A percentile compares a stretch with the other conserved stretches of the same genome.
Conservation (phyloP, 2,329 filamentous ascomycete species). For the Arthrocladium fulminans region DNA sequence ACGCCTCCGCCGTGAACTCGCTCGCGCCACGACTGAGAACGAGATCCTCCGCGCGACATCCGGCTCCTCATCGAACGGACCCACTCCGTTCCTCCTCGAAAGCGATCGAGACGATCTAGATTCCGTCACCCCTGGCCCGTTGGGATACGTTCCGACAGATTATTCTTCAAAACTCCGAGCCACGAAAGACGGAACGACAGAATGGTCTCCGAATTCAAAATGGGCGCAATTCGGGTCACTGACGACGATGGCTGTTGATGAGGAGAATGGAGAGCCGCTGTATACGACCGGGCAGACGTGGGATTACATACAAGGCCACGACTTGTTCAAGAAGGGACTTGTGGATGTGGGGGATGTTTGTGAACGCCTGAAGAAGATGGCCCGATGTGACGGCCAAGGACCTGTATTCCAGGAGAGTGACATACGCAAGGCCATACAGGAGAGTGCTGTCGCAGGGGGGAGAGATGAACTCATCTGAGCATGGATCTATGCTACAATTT, state of each 20-base stretch:
- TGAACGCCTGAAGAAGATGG: slow-evolving; percentile 63
- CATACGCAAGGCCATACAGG: slow-evolving; percentile 65
- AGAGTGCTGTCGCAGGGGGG: slow-evolving; percentile 65
- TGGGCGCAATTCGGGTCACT: slow-evolving; percentile 18
- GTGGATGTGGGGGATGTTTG: slow-evolving; percentile 77
- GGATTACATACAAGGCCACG: slow-evolving; percentile 79
- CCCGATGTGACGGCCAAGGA: slow-evolving; percentile 76
- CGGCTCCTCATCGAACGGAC: slow-evolving; percentile 22
- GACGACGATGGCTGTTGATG: slow-evolving; percentile 38
- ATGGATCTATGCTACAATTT: not conserved
- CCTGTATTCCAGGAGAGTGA: slow-evolving; percentile 76
- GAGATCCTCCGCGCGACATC: slow-evolving; percentile 81
- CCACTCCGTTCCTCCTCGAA: slow-evolving; percentile 19
- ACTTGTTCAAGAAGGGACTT: slow-evolving; percentile 64
- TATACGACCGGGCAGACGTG: slow-evolving; percentile 72
- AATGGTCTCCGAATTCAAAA: slow-evolving; percentile 21
- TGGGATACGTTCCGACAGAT: slow-evolving; percentile 63
- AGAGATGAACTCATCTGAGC: slow-evolving; percentile 61
- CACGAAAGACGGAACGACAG: slow-evolving; percentile 15
- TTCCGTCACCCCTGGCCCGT: slow-evolving; percentile 49
- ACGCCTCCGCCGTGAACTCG: slow-evolving; percentile 71
- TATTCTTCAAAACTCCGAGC: slow-evolving; percentile 52
- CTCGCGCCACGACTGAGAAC: slow-evolving; percentile 80
- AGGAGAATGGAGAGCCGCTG: slow-evolving; percentile 57
- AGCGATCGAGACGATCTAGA: slow-evolving; percentile 31